A percentile compares a stretch with the other conserved stretches of the same genome.
phyloP scores from a whole-genome alignment of 176 grass and related monocot species.

The Elaeis guineensis region DNA sequence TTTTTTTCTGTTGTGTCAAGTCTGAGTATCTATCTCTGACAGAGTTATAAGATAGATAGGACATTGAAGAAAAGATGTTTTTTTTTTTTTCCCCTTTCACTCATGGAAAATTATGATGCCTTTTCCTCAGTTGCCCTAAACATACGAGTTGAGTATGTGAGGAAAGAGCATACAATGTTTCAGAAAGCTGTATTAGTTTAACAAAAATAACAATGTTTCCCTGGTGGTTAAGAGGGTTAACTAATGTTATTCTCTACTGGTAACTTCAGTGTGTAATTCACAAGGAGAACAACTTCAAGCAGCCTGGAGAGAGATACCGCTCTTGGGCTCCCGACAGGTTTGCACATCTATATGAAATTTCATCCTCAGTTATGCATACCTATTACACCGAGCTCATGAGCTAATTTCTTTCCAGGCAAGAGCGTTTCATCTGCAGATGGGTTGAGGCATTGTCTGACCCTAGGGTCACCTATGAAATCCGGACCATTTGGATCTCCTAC shows the following conservation, averaged over 20 bases:
- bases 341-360: not conserved
- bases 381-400: not conserved
- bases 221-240: no score
- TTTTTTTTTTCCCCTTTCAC: no score
- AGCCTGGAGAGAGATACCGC: conserved; percentile 91
- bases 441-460: conserved; percentile 80
- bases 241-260: not conserved
- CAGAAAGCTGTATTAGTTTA: no score
- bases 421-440: conserved; percentile 85
- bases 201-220: no score
- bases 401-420: conserved; percentile 50
- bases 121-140: no score
- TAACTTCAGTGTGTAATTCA: conserved; percentile 42
- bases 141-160: no score
- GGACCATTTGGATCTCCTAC: conserved; percentile 80
- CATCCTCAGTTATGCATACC: not conserved
- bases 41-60: no score
- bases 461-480: conserved; percentile 84
- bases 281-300: conserved; percentile 99
- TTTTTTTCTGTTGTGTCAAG: no score
- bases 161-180: no score
- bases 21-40: no score
- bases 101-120: no score
- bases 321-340: conserved; percentile 66
- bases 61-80: no score